Evolutionary conservation across 805 yeast genomes (phyloP), one percentile per base, ranked within the genome.

Genomic region (Wickerhamiella allomyrinae): DNA sequence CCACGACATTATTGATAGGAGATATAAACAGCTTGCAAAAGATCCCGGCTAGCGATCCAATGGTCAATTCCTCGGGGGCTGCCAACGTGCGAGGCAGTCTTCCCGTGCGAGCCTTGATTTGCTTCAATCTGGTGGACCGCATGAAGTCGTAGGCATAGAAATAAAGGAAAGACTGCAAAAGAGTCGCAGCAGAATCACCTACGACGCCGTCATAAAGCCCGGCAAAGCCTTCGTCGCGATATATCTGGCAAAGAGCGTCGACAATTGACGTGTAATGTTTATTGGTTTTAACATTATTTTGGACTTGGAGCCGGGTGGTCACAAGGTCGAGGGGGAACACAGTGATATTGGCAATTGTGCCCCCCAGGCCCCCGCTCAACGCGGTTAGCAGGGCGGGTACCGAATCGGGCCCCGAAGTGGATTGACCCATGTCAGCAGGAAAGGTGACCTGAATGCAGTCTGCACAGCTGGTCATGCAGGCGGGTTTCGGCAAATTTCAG

Each of bases 171-270:
- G 61, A 54, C 34, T 57, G 57, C 22, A 52, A 41, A 43, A 49
- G 43, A n/a, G 57, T 51, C 11, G 59, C 58, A 3, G 55, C 42
- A 2, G 56, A 45, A 40, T 56, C 60, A 22, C 49, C 93, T 9
- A 79, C 69, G 10, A 85, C 67, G 5, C 95, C 95, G 36, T 83
- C 72, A 57, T 85, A 85, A 49, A 86, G 77, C 11, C 81, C 81
- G 34, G 65, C 55, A 3, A 79, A 17, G 4, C 95, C 95, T 57
- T 83, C 94, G 44, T 73, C 70, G 42, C 58, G 57, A 55, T 74
- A 75, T 75, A 86, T 85, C 52, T 71, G 76, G 29, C 51, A 60
- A 53, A 86, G 77, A 1, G 94, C 93, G 58, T 83, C 85, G 14
- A 73, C 43, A 0, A 93, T 78, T 2, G 86, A 81, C 20, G 62